phyloP scores from a whole-genome alignment of 139 green algal genomes.

The Chlamydomonas sp. region DNA sequence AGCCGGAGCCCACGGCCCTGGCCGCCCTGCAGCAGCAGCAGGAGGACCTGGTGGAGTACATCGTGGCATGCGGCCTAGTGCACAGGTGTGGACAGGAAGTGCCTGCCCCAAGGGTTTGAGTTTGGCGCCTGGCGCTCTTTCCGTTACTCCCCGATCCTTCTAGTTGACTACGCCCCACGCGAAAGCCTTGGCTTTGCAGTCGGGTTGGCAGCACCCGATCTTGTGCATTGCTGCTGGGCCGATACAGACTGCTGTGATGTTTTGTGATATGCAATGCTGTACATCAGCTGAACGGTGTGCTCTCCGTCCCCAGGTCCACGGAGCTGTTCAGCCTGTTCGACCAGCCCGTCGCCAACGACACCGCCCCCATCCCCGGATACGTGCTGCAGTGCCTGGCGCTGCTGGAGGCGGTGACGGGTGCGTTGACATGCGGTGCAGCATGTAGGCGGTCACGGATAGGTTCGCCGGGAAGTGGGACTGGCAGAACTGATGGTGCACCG shows the following conservation, averaged over 20 bases:
- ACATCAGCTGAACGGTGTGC: too few species aligned
- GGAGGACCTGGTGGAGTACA: slow-evolving; percentile 54
- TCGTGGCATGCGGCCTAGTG: slow-evolving; percentile 57
- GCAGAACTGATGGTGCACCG: too few species aligned
- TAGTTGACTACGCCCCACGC: too few species aligned
- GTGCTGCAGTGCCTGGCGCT: slow-evolving; percentile 58
- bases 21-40: slow-evolving; percentile 39
- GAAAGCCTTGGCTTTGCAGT: too few species aligned
- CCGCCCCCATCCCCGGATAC: slow-evolving; percentile 39
- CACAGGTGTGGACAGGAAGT: slow-evolving; percentile 20
- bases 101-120: background rate
- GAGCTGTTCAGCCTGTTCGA: slow-evolving; percentile 74
- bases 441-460: background rate
- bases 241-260: too few species aligned
- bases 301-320: slow-evolving; percentile 12
- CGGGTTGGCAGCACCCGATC: too few species aligned
- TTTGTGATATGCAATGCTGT: too few species aligned
- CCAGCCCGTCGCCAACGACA: slow-evolving; percentile 29
- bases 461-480: too few species aligned
- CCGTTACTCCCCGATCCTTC: background rate
- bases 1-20: background rate
- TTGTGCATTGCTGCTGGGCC: too few species aligned
- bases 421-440: background rate
- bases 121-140: background rate
- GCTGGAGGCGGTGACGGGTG: slow-evolving; percentile 51